These are phyloP conservation scores for Linum usitatissimum DNA, from an alignment of 345 rosid species.

Conservation along the genomic window DNA sequence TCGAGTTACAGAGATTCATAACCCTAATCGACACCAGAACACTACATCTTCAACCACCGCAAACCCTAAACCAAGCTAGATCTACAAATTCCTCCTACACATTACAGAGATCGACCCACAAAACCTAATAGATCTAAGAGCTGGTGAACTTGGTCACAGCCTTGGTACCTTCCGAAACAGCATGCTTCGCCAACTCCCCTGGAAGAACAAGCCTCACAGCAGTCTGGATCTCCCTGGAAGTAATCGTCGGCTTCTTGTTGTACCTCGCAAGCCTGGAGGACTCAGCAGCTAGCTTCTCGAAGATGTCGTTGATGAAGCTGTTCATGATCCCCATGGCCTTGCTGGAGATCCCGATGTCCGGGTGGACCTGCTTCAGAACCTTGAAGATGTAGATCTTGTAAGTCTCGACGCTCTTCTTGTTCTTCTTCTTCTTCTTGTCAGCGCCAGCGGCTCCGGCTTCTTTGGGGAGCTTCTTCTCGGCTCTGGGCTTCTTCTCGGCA, in stretches of 20 bases:
- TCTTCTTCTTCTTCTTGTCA: not conserved
- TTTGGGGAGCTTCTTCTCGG: not conserved
- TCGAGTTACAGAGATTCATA: too few species aligned
- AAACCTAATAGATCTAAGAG: not conserved
- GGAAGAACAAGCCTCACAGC: not conserved
- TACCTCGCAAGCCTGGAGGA: not conserved
- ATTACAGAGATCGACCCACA: not conserved
- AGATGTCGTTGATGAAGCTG: slow-evolving; percentile 1
- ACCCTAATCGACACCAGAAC: too few species aligned
- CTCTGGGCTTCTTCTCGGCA: not conserved
- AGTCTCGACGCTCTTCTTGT: not conserved
- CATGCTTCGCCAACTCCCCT: not conserved
- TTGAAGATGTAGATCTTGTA: slow-evolving; percentile 1
- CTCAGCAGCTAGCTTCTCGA: not conserved
- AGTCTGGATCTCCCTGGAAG: not conserved
- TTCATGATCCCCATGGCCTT: not conserved
- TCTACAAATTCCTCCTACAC: not conserved
- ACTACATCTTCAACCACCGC: not conserved
- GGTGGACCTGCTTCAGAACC: not conserved
- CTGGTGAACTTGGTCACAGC: not conserved
- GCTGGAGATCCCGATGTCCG: not conserved
- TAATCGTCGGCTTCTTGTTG: not conserved
- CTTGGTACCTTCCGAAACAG: not conserved
- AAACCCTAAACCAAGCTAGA: not conserved
- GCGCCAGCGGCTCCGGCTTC: not conserved